phyloP scores from a whole-genome alignment of 2,329 filamentous ascomycete genomes.

The Talaromyces sp. region DNA sequence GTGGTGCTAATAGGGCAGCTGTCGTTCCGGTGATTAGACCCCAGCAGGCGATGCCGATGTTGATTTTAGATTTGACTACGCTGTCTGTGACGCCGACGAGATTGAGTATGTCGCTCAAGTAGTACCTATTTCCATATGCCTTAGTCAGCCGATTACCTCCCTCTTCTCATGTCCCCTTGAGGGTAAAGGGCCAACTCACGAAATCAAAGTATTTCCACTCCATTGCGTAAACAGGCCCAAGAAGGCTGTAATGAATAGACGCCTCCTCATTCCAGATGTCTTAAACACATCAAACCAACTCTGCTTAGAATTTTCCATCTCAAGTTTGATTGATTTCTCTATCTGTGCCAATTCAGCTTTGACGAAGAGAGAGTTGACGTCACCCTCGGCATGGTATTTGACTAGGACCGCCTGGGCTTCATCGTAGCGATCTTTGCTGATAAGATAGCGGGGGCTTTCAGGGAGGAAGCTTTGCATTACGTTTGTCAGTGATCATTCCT shows the following conservation, averaged over 20 bases:
- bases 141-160: slow-evolving; percentile 31
- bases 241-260: slow-evolving; percentile 38
- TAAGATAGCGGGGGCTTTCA: slow-evolving; percentile 26
- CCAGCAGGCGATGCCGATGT: slow-evolving; percentile 40
- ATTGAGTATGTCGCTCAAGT: slow-evolving; percentile 31
- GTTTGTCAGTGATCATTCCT: neutral
- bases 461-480: slow-evolving; percentile 23
- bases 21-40: slow-evolving; percentile 37
- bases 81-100: slow-evolving; percentile 39
- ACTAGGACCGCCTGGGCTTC: slow-evolving; percentile 30
- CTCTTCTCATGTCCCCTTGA: too few species aligned
- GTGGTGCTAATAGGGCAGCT: slow-evolving; percentile 41
- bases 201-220: slow-evolving; percentile 40
- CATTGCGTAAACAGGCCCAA: slow-evolving; percentile 40
- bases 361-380: slow-evolving; percentile 51
- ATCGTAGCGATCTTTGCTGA: slow-evolving; percentile 26
- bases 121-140: slow-evolving; percentile 27
- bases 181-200: slow-evolving; percentile 18
- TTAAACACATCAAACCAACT: slow-evolving; percentile 27
- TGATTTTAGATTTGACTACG: slow-evolving; percentile 41
- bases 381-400: slow-evolving; percentile 53
- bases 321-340: slow-evolving; percentile 53
- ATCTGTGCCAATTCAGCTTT: slow-evolving; percentile 61
- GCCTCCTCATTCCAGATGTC: slow-evolving; percentile 35
- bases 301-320: slow-evolving; percentile 45